Evolutionary conservation across 148 eudicot species (phyloP), one percentile per base, ranked within the genome.

Genomic region (Rhododendron ovatum): DNA sequence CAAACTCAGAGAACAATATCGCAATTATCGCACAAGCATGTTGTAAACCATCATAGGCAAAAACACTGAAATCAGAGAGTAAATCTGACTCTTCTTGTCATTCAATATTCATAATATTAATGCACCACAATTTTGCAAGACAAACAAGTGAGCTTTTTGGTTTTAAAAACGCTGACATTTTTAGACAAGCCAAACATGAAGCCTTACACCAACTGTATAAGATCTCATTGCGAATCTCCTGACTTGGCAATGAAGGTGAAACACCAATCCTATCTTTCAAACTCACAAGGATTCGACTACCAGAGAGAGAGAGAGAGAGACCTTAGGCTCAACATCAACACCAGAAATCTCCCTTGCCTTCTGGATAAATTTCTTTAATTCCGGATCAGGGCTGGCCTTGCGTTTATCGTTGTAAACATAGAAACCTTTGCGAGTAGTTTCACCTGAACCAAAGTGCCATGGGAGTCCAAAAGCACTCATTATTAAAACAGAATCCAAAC

Each of bases 291-390:
- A 80, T 48, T 50, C 39, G 51, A 80, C n/a, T 80, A 33, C 13
- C 15, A 55, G n/a, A 59, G 65, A 61, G 50, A 84, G 13, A 57
- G 61, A 57, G 15, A 13, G 74, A 84, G 59, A 35, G 39, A 96
- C 99, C 98, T 95, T 93, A 22, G 98, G 94, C 80, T 95, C 98
- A 85, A 92, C 78, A 51, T 84, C 85, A 22, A 90, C 87, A 84
- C 98, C 96, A 85, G 98, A 92, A 63, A 96, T 92, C 82, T 92
- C 96, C 88, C 99, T 93, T 5, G 98, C 92, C 89, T 96, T 96
- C 87, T 95, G 94, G 81, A 96, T 84, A 85, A 86, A 94, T 84
- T 88, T 94, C 88, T 93, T 90, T 51, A 96, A 35, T 88, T 95
- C 98, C 24, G 98, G 98, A 87, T 95, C 99, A 81, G 98, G 98